Conservation (phyloP, 805 yeast species). For the Metschnikowia sp. region DNA sequence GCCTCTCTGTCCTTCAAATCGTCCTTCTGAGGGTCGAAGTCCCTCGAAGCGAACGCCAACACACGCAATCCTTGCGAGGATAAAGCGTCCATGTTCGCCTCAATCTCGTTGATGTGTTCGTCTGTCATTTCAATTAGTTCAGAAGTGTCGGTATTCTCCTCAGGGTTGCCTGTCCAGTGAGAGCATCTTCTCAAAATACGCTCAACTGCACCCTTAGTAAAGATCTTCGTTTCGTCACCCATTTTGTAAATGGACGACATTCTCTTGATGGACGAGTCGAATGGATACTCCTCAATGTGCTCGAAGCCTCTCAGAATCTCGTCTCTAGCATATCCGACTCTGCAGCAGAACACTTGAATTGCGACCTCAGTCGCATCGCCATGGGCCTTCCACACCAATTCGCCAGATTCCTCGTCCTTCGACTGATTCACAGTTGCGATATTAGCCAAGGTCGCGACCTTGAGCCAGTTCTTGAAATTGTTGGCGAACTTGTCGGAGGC, state of each 20-base stretch:
- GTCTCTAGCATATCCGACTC: constrained; percentile 21
- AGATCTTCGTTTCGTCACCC: constrained; percentile 11
- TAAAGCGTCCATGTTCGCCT: constrained; percentile 19
- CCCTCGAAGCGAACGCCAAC: constrained; percentile 20
- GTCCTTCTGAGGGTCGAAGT: constrained; percentile 10
- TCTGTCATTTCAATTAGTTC: constrained; percentile 17
- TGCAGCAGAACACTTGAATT: constrained; percentile 19
- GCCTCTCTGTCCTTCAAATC: constrained; percentile 16
- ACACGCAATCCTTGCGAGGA: constrained; percentile 21
- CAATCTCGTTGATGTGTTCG: constrained; percentile 14
- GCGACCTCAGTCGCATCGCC: constrained; percentile 22
- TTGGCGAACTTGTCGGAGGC: constrained; percentile 19
- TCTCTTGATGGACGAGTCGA: constrained; percentile 19
- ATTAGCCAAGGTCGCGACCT: constrained; percentile 73
- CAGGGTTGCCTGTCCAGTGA: constrained; percentile 18
- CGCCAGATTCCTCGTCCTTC: constrained; percentile 37
- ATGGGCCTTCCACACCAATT: constrained; percentile 24
- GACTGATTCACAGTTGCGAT: constrained; percentile 62
- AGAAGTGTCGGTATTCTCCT: constrained; percentile 16
- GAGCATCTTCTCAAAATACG: constrained; percentile 17
- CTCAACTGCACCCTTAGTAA: constrained; percentile 22
- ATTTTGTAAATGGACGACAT: constrained; percentile 18
- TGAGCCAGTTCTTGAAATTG: constrained; percentile 50
- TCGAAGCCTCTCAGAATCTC: constrained; percentile 19
- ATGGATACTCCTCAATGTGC: constrained; percentile 18